Evolutionary conservation across 371 early-diverging fungal species (phyloP), one percentile per base, ranked within the genome.

Genomic region (Haplosporangium sp.): DNA sequence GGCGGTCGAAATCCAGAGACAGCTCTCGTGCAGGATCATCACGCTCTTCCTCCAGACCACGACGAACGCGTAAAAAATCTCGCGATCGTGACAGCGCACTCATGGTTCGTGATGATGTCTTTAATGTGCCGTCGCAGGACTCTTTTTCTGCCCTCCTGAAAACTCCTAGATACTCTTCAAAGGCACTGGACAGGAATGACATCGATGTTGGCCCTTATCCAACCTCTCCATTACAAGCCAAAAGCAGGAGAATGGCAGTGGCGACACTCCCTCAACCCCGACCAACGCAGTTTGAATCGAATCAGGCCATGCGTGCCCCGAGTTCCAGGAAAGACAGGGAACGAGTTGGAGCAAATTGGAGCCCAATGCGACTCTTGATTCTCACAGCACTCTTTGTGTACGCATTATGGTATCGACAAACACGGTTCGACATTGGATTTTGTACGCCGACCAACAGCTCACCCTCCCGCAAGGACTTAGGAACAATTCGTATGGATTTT

Each of bases 401-500:
- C 42, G 63, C 56, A 10, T 21, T 59, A 16, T 73, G 73, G 73
- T 73, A 73, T 50, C 62, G 73, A 46, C 67, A 67, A 36, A 53
- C 64, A 41, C 62, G 73, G 11, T 53, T 67, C 38, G 59, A 61
- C 5, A 67, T 73, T 53, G 73, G 73, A 29, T 73, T 53, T 29
- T 73, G 73, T 36, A 58, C 59, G 13, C 47, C 59, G 2, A 13
- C 46, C 12, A 43, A 16, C 21, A 16, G 16, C 20, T 21, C 37
- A 18, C 45, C n/a, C n/a, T n/a, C n/a, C n/a, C n/a, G n/a, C n/a
- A n/a, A n/a, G n/a, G n/a, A n/a, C n/a, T n/a, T n/a, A n/a, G n/a
- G n/a, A 48, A 4, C 14, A 50, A 46, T 8, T 41, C 40, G 29
- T 20, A 53, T 43, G 40, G n/a, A n/a, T n/a, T n/a, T n/a, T n/a